phyloP scores from a whole-genome alignment of 2,329 filamentous ascomycete genomes.

The Pestalotiopsis sp. region DNA sequence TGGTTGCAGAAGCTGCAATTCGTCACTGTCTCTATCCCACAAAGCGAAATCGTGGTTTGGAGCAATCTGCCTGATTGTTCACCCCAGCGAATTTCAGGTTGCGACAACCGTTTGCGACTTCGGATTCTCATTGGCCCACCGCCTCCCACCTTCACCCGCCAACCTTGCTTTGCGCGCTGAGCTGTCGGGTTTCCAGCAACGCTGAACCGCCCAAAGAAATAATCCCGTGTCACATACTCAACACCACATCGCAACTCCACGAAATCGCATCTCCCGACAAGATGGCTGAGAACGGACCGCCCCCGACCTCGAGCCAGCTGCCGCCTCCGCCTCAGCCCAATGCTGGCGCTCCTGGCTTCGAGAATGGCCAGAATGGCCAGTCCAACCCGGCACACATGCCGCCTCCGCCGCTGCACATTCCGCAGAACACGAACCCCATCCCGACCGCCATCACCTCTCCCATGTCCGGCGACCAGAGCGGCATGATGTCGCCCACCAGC shows the following conservation, averaged over 20 bases:
- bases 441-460: constrained; percentile 91
- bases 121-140: constrained; percentile 8
- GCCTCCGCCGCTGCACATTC: constrained; percentile 89
- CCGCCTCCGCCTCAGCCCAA: constrained; percentile 71
- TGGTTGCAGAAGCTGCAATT: constrained; percentile 12
- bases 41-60: background rate
- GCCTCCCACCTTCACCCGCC: background rate
- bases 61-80: background rate
- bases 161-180: constrained; percentile 10
- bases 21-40: background rate
- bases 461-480: constrained; percentile 67
- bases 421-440: constrained; percentile 94
- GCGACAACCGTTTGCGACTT: constrained; percentile 11
- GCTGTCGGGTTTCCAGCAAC: constrained; percentile 6
- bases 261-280: constrained; percentile 33
- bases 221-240: background rate
- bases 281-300: constrained; percentile 79
- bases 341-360: constrained; percentile 75
- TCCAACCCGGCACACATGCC: constrained; percentile 78
- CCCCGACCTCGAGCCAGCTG: constrained; percentile 65
- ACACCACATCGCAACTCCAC: background rate
- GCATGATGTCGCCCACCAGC: constrained; percentile 83
- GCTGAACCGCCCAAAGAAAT: background rate
- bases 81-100: background rate
- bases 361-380: constrained; percentile 74